Evolutionary conservation across 2,329 filamentous ascomycete genomes (phyloP).

Genomic region (Periconia sp.): DNA sequence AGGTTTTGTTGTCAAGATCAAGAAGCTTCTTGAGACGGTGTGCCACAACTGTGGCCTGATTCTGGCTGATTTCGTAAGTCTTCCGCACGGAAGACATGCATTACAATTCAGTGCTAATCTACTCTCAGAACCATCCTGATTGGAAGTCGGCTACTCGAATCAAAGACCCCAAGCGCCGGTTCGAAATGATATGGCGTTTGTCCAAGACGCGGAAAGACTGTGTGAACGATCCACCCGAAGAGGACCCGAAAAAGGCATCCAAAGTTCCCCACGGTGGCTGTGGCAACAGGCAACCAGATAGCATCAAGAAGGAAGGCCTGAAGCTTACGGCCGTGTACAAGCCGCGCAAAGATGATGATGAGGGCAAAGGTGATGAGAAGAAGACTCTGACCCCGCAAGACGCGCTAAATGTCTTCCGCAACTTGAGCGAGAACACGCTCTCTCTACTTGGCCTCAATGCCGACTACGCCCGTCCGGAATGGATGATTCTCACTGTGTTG

Average conservation of each 20-base stretch:
- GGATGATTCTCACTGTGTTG: conserved; percentile 95
- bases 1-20: conserved; percentile 98
- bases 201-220: conserved; percentile 88
- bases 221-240: conserved; percentile 72
- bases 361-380: conserved; percentile 73
- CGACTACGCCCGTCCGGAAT: conserved; percentile 94
- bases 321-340: conserved; percentile 79
- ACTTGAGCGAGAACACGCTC: conserved; percentile 80
- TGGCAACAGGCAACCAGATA: conserved; percentile 81
- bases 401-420: conserved; percentile 83
- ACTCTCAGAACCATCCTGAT: conserved; percentile 67
- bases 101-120: conserved; percentile 58
- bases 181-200: conserved; percentile 86
- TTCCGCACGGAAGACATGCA: conserved; percentile 57
- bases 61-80: conserved; percentile 96
- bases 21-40: conserved; percentile 98
- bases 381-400: conserved; percentile 79
- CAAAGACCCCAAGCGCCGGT: conserved; percentile 91
- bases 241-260: conserved; percentile 55
- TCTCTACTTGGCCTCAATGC: conserved; percentile 87
- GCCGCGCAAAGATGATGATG: conserved; percentile 65
- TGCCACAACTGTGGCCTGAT: conserved; percentile 99
- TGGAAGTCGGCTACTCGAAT: conserved; percentile 80
- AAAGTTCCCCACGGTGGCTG: conserved; percentile 77
- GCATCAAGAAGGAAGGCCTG: conserved; percentile 80